Evolutionary conservation across 225 moss, liverwort and hornwort genomes (phyloP).

Genomic region (Anthoceros angustus): DNA sequence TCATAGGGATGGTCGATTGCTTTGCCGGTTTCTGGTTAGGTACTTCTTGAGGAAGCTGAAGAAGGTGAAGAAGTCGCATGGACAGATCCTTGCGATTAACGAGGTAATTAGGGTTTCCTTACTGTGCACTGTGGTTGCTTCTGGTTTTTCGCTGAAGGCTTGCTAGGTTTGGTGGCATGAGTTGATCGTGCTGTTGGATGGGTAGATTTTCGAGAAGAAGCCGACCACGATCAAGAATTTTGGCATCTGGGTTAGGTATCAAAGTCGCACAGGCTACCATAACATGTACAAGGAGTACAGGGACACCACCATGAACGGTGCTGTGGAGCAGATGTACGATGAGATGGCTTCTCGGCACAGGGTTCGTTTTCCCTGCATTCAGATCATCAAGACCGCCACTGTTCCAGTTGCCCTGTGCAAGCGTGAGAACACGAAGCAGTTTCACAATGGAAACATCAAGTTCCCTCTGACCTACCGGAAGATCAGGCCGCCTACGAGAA

Average conservation of each 20-base stretch:
- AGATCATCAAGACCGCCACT: slow-evolving; percentile 81
- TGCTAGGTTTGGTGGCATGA: too few relatives aligned
- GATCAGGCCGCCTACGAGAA: slow-evolving; percentile 72
- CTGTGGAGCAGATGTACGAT: slow-evolving; percentile 80
- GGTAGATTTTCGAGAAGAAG: slow-evolving; percentile 79
- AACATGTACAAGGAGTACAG: slow-evolving; percentile 99
- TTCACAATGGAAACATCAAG: slow-evolving; percentile 59
- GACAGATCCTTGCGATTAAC: slow-evolving; percentile 80
- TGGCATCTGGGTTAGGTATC: slow-evolving; percentile 72
- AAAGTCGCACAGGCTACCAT: slow-evolving; percentile 92
- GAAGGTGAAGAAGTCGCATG: slow-evolving; percentile 88
- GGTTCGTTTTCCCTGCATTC: slow-evolving; percentile 64
- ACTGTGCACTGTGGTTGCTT: too few relatives aligned
- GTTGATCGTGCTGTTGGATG: not conserved
- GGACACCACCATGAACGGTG: slow-evolving; percentile 62
- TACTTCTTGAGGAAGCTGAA: slow-evolving; percentile 80
- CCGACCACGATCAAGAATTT: slow-evolving; percentile 94
- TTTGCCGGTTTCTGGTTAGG: slow-evolving; percentile 15
- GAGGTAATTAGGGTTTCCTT: slow-evolving; percentile 24
- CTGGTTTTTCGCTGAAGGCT: too few relatives aligned
- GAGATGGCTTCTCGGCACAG: slow-evolving; percentile 79
- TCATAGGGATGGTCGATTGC: too few relatives aligned
- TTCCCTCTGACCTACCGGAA: slow-evolving; percentile 78
- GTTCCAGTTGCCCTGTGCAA: slow-evolving; percentile 75
- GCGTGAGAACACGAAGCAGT: slow-evolving; percentile 87